Evolutionary conservation across 768 basidiomycete genomes (phyloP).

Genomic region (Phaeotremella skinneri): DNA sequence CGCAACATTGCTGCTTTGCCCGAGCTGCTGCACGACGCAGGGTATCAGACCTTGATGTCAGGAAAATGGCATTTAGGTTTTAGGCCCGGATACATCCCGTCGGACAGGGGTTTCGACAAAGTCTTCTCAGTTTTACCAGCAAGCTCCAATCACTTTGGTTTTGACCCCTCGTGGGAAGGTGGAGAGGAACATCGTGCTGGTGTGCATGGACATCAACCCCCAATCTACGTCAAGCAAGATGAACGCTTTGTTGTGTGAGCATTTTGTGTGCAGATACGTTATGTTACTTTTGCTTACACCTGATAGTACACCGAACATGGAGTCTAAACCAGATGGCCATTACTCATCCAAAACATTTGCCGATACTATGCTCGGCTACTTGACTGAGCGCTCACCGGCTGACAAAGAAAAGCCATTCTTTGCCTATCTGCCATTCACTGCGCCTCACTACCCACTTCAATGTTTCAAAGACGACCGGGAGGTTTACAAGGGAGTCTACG

Average conservation of each 20-base stretch:
- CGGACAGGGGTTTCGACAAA: slow-evolving; percentile 26
- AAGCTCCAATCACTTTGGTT: slow-evolving; percentile 26
- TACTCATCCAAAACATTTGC: slow-evolving; percentile 9
- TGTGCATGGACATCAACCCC: slow-evolving; percentile 1
- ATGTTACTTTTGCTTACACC: not conserved
- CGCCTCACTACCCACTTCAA: slow-evolving; percentile 47
- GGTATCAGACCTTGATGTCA: slow-evolving; percentile 35
- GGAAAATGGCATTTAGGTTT: slow-evolving; percentile 52
- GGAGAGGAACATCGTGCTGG: slow-evolving; percentile 1
- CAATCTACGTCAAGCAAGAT: slow-evolving; percentile 12
- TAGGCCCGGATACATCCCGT: slow-evolving; percentile 16
- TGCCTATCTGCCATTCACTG: slow-evolving; percentile 46
- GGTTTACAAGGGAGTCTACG: slow-evolving; percentile 42
- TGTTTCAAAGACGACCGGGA: slow-evolving; percentile 29
- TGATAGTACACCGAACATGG: slow-evolving; percentile 1
- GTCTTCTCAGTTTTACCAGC: slow-evolving; percentile 22
- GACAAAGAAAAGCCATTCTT: slow-evolving; percentile 40
- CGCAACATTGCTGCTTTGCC: slow-evolving; percentile 37
- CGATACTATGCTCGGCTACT: slow-evolving; percentile 1
- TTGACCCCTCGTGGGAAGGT: slow-evolving; percentile 9
- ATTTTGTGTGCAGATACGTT: not conserved
- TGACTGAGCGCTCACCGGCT: not conserved
- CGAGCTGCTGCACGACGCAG: slow-evolving; percentile 42
- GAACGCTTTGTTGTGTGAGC: slow-evolving; percentile 5
- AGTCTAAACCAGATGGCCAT: slow-evolving; percentile 1